These are phyloP conservation scores for Ophiognomonia clavigignenti-juglandacearum DNA, from an alignment of 2,329 filamentous ascomycete genomes.

Conservation along the genomic window DNA sequence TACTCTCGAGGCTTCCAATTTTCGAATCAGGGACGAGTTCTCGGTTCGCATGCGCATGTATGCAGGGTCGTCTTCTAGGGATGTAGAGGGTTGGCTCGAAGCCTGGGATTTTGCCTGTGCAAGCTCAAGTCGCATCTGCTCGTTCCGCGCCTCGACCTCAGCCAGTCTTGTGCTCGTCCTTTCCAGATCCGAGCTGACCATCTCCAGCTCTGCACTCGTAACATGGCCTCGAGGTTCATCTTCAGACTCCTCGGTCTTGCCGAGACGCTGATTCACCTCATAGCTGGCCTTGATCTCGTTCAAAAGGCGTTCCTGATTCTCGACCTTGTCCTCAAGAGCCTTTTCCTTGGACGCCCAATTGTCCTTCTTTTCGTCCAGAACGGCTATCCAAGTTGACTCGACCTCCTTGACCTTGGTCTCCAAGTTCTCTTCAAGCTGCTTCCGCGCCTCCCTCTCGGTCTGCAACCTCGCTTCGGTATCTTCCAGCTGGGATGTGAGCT, in stretches of 20 bases:
- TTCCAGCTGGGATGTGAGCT: conserved; percentile 75
- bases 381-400: conserved; percentile 82
- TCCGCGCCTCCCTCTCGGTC: conserved; percentile 66
- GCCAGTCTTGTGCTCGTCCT: conserved; percentile 81
- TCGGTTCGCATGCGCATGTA: conserved; percentile 88
- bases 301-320: conserved; percentile 85
- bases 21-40: conserved; percentile 86
- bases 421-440: conserved; percentile 70
- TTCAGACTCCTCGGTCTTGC: conserved; percentile 53
- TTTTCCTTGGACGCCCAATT: conserved; percentile 95
- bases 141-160: conserved; percentile 89
- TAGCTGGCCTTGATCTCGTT: conserved; percentile 97
- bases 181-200: conserved; percentile 87
- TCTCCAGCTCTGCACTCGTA: conserved; percentile 85
- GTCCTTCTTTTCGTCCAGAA: conserved; percentile 87
- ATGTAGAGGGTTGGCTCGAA: conserved; percentile 52
- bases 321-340: conserved; percentile 84
- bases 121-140: conserved; percentile 84
- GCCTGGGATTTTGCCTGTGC: conserved; percentile 79
- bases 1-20: conserved; percentile 75
- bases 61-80: conserved; percentile 81
- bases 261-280: conserved; percentile 88
- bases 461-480: conserved; percentile 78
- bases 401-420: conserved; percentile 83
- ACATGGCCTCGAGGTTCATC: conserved; percentile 58